Conservation (phyloP, 495 filamentous ascomycete species). For the Annulohypoxylon moriforme region DNA sequence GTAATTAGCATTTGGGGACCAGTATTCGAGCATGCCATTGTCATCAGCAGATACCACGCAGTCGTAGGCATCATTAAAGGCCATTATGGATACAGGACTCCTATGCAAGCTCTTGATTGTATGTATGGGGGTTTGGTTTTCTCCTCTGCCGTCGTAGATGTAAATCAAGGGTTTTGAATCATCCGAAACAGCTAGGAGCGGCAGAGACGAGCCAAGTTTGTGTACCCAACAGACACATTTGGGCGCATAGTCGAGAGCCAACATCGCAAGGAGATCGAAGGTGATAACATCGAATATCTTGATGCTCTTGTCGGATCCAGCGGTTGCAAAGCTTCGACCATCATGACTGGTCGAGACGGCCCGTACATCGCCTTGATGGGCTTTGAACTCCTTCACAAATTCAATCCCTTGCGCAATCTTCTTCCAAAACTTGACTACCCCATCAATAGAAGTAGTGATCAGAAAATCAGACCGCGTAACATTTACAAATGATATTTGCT, state of each 20-base stretch:
- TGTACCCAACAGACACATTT: constrained; percentile 94
- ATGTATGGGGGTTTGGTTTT: constrained; percentile 77
- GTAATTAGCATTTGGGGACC: constrained; percentile 80
- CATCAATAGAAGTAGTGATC: constrained; percentile 91
- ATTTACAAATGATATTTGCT: constrained; percentile 86
- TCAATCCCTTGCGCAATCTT: constrained; percentile 91
- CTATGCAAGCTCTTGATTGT: constrained; percentile 80
- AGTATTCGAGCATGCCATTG: constrained; percentile 96
- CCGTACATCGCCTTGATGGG: constrained; percentile 85
- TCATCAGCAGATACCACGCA: constrained; percentile 92
- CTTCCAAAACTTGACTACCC: constrained; percentile 99
- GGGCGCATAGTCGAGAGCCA: constrained; percentile 78
- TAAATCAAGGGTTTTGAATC: constrained; percentile 75
- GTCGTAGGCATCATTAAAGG: constrained; percentile 88
- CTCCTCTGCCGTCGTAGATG: constrained; percentile 91
- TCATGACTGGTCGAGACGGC: constrained; percentile 86
- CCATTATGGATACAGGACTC: constrained; percentile 81
- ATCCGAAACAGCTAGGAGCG: constrained; percentile 90
- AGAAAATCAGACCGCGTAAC: constrained; percentile 95
- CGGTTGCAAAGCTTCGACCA: constrained; percentile 93
- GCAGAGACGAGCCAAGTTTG: constrained; percentile 83
- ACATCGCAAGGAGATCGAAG: constrained; percentile 87
- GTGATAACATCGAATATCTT: constrained; percentile 98
- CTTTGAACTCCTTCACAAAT: constrained; percentile 97
- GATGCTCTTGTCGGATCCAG: constrained; percentile 84